phyloP scores from a whole-genome alignment of 2,329 filamentous ascomycete species.

The Neofusicoccum cordaticola region DNA sequence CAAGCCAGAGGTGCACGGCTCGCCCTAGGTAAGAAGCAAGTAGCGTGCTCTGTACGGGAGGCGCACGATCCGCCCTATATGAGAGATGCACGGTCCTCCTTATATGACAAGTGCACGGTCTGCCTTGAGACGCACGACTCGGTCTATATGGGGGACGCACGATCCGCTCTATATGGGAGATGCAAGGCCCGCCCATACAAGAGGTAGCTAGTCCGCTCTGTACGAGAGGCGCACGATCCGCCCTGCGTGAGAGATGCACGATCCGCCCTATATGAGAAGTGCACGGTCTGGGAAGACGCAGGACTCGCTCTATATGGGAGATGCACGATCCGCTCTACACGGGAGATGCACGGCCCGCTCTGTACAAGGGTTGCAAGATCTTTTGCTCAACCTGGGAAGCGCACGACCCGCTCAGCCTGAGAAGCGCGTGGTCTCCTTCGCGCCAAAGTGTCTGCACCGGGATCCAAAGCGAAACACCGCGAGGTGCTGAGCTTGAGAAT shows the following conservation, averaged over 20 bases:
- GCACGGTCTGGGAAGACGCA: too few species aligned
- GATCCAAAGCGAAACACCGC: too few species aligned
- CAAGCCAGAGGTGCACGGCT: neutral
- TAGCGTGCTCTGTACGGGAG: neutral
- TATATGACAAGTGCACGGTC: too few species aligned
- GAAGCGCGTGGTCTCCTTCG: too few species aligned
- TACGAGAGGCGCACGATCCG: neutral
- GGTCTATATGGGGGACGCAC: neutral
- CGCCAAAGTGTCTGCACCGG: too few species aligned
- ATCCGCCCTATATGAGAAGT: neutral
- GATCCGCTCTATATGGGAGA: neutral
- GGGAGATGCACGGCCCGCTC: too few species aligned
- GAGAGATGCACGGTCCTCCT: neutral
- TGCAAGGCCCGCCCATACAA: neutral
- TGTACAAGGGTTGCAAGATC: too few species aligned
- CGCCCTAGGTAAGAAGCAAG: neutral
- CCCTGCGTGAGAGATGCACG: neutral
- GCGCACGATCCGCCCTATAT: neutral
- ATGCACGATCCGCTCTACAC: too few species aligned
- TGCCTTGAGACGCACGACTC: neutral
- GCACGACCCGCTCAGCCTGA: too few species aligned
- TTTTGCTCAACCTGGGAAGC: too few species aligned
- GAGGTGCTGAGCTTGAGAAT: too few species aligned
- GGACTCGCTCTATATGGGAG: too few species aligned
- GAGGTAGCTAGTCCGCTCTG: neutral